Base-by-base conservation (phyloP, 139 green algal genomes). In the Tetradesmus obliquus region DNA sequence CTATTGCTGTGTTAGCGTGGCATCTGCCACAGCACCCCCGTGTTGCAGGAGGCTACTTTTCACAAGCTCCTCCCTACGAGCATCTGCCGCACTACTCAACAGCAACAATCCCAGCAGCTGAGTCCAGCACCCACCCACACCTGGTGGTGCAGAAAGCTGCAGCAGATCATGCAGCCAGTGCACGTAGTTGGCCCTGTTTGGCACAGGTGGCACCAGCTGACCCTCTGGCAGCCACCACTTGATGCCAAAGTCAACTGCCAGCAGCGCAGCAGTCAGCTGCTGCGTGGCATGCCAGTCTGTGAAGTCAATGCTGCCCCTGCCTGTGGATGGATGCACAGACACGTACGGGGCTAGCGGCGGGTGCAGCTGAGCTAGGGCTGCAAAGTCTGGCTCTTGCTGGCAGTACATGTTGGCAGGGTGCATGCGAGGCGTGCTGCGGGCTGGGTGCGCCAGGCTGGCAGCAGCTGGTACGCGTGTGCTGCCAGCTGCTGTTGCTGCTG, bases 101-200 rank as follows among this genome's bases (percentile, higher is more conserved):
- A 45, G 32, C 32, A 45, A 45, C 17, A 45, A 32, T 74, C 19
- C 22, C 0, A 24, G 3, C 17, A 76, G 66, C 66, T 45, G n/a
- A 76, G 57, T 66, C 7, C 66, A 54, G 83, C 55, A 51, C 4
- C 1, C 20, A 22, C 32, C 32, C 54, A 19, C 72, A 92, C 93
- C 92, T 71, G 79, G 55, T 32, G 95, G 95, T 5, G 86, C 72
- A 2, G 95, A 97, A 86, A 99, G 94, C 51, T 76, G 53, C 32
- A 99, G 92, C 93, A 99, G 93, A 89, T 99, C 96, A 3, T 97
- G n/a, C 13, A 99, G 45, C 98, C 98, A 99, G 92, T 97, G 95
- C 5, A 99, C 93, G 94, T 99, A 99, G 94, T 99, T 99, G 80
- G 92, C 91, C 2, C 98, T 91, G 91, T 98, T 98, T 76, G 98